Evolutionary conservation across 2,329 filamentous ascomycete species (phyloP), one percentile per base, ranked within the genome.

Genomic region (Beauveria caledonica): DNA sequence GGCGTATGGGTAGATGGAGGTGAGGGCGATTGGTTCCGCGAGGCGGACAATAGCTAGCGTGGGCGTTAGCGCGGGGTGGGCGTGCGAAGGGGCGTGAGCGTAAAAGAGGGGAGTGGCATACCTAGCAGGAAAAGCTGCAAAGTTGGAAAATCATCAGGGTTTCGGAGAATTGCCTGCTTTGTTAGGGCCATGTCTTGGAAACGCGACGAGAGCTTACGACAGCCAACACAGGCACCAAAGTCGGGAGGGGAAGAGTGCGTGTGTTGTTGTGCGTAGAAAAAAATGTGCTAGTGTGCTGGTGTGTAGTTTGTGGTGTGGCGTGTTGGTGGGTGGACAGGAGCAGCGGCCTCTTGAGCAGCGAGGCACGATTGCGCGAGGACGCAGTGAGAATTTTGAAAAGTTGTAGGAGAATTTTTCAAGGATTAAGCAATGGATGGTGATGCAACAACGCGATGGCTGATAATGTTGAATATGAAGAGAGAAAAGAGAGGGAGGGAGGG

Each of bases 1-100:
- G 62, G 90, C 90, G 73, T 96, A 97, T 21, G 92, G 92, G 68
- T 93, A 95, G 73, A 96, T 94, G 69, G 90, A 94, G 1, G 92
- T 96, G 64, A 97, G 83, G 55, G 92, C 92, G 67, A 97, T 93
- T 23, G 92, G 92, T 74, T 97, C 92, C 58, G 92, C 90, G 66
- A 97, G 85, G 64, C 92, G 90, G 70, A 95, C 92, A 79, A 96
- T 90, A 72, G 91, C 92, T 96, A 61, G 17, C 6, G 4, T 44
- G 64, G 23, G 45, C 1, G 63, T 69, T 60, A 70, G 65, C 54
- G 50, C 36, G 49, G 49, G 39, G 56, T 40, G 42, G 44, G 21
- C 13, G 50, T 49, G 27, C 42, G 19, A 40, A 23, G 49, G 25
- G 57, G 48, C 3, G 49, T 45, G 48, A 15, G 15, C 23, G 25